Evolutionary conservation across 2,329 filamentous ascomycete species (phyloP).

Genomic region (Leptodontidium sp.): DNA sequence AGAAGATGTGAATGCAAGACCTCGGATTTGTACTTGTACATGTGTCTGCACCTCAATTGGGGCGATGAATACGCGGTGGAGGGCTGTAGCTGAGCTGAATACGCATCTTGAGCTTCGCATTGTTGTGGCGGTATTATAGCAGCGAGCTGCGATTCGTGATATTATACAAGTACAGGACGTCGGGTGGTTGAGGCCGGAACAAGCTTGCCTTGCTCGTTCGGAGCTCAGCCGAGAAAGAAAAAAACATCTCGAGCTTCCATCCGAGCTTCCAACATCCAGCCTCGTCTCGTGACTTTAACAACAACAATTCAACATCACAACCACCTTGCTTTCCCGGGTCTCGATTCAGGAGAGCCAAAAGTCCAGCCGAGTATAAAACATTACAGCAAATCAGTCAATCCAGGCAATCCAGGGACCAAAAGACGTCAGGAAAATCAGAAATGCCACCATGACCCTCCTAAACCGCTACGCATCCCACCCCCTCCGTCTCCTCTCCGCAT

Average conservation of each 20-base stretch:
- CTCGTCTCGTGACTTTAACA: slow-evolving; percentile 21
- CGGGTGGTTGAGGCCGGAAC: background rate
- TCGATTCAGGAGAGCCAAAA: too few species aligned
- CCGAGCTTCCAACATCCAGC: background rate
- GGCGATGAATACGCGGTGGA: slow-evolving; percentile 57
- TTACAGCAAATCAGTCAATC: too few species aligned
- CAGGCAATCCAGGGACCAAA: too few species aligned
- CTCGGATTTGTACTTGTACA: slow-evolving; percentile 35
- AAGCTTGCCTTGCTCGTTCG: background rate
- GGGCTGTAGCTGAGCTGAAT: slow-evolving; percentile 55
- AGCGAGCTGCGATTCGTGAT: background rate
- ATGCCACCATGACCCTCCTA: slow-evolving; percentile 22
- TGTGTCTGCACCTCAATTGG: slow-evolving; percentile 43
- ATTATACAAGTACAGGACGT: background rate
- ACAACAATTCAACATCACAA: background rate
- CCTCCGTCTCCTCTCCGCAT: slow-evolving; percentile 54
- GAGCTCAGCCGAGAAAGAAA: slow-evolving; percentile 16
- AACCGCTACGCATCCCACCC: slow-evolving; percentile 42
- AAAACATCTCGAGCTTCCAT: slow-evolving; percentile 13
- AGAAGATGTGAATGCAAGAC: slow-evolving; percentile 7
- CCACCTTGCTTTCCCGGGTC: background rate
- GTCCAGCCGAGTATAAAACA: too few species aligned
- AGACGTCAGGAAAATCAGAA: too few species aligned
- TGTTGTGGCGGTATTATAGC: slow-evolving; percentile 21
- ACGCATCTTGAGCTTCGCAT: slow-evolving; percentile 45